phyloP scores from a whole-genome alignment of 1,139 yeast genomes.

The Pneumocystis jirovecii region DNA sequence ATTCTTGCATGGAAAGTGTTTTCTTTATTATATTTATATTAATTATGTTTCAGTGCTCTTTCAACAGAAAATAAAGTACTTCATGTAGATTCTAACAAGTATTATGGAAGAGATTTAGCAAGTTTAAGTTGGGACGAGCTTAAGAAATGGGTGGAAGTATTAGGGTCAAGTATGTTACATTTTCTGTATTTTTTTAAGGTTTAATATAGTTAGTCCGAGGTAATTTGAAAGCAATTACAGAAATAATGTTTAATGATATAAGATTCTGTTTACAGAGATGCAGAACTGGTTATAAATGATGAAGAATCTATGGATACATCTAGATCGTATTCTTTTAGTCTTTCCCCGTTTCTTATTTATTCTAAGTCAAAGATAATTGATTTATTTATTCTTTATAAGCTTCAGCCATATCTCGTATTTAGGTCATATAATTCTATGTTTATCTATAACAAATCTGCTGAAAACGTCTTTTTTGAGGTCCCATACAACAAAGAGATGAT shows the following conservation, averaged over 20 bases:
- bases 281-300: not conserved
- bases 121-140: conserved; percentile 76
- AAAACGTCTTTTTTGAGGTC: conserved; percentile 28
- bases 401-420: conserved; percentile 81
- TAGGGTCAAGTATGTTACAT: not conserved
- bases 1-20: conserved; percentile 53
- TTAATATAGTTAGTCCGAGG: not conserved
- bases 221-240: not conserved
- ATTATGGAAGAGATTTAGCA: conserved; percentile 80
- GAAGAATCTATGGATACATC: not conserved
- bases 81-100: conserved; percentile 68
- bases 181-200: not conserved
- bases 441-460: conserved; percentile 46
- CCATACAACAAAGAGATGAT: conserved; percentile 83
- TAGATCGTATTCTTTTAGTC: conserved; percentile 54
- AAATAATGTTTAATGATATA: not conserved
- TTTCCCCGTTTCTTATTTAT: conserved; percentile 77
- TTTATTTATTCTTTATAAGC: conserved; percentile 65
- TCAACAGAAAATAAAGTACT: conserved; percentile 76
- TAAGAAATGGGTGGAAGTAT: conserved; percentile 52
- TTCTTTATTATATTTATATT: not conserved
- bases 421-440: conserved; percentile 81
- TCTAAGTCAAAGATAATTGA: conserved; percentile 75
- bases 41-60: conserved; percentile 34
- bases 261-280: not conserved